Base-by-base conservation (phyloP, 208 protist species). In the Acanthamoeba quina region DNA sequence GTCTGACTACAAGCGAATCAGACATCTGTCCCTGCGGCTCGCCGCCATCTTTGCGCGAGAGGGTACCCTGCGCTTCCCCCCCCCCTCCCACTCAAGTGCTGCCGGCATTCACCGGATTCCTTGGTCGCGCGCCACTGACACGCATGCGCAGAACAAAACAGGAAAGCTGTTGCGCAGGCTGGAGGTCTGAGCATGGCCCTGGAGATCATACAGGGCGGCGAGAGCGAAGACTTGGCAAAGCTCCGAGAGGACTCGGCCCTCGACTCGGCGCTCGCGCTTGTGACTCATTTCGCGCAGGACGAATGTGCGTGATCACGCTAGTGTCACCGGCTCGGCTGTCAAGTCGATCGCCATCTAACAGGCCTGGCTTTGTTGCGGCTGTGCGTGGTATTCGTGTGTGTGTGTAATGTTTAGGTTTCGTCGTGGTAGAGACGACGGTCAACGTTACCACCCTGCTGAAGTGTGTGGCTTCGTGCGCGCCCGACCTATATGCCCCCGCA, bases 241-340 rank as follows among this genome's bases (percentile, higher is more conserved):
- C 78, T 86, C 2, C 5, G 78, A 9, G 78, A 86, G 29, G 78
- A 86, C 29, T 54, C 24, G 10, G 78, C 78, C 0, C 78, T 86
- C n/a, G 78, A 86, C n/a, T 86, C 78, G 24, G 78, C 78, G 9
- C 26, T 86, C 49, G 78, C 78, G 29, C 78, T 86, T 19, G 29
- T 62, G 31, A 86, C 5, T 29, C 9, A 19, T 26, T 41, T 86
- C 10, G 44, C 52, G 7, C 49, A 7, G 49, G 49, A 86, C 19
- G 47, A 56, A 21, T 49, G 78, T 86, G 21, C 78, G 78, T 47
- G 41, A 10, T 47, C 41, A 47, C 41, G 9, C 41, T 3, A 47
- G 41, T 47, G 41, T 10, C 41, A 34, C 24, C 24, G 9, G 10
- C 64, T 15, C 64, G 24, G 54, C 54, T 58, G 10, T 58, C 54